These are phyloP conservation scores for Stachybotrys echinatus DNA, from an alignment of 2,329 filamentous ascomycete species.

Conservation along the genomic window DNA sequence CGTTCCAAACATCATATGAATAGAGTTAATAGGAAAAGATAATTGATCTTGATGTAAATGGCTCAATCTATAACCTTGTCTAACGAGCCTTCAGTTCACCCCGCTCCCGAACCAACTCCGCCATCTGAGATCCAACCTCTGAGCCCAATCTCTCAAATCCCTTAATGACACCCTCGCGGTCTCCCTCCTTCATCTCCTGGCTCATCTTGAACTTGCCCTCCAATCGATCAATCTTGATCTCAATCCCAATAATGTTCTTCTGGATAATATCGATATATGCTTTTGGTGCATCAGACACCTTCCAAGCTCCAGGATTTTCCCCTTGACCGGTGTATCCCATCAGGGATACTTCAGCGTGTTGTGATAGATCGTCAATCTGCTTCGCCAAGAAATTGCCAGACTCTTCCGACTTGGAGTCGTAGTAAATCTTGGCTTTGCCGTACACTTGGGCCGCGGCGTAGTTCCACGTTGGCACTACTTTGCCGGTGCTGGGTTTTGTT, in stretches of 20 bases:
- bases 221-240: constrained; percentile 49
- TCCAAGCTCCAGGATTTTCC: too few species aligned
- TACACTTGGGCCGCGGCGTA: constrained; percentile 62
- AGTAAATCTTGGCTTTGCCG: constrained; percentile 49
- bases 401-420: constrained; percentile 38
- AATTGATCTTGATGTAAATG: too few species aligned
- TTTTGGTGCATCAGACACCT: constrained; percentile 50
- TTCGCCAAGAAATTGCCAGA: constrained; percentile 38
- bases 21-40: too few species aligned
- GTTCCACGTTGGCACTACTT: constrained; percentile 68
- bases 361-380: constrained; percentile 49
- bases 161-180: constrained; percentile 49
- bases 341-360: constrained; percentile 43
- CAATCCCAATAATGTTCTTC: constrained; percentile 56
- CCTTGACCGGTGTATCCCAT: constrained; percentile 52
- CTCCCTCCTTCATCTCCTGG: constrained; percentile 49
- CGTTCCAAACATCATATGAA: too few species aligned
- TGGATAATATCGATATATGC: constrained; percentile 51
- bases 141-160: constrained; percentile 41
- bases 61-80: too few species aligned
- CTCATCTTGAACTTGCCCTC: constrained; percentile 65
- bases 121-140: constrained; percentile 25
- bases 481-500: constrained; percentile 59
- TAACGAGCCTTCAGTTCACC: constrained; percentile 21
- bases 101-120: constrained; percentile 23